These are phyloP conservation scores for Barnettozyma hawaiiensis DNA, from an alignment of 1,139 yeast genomes.

Conservation along the genomic window DNA sequence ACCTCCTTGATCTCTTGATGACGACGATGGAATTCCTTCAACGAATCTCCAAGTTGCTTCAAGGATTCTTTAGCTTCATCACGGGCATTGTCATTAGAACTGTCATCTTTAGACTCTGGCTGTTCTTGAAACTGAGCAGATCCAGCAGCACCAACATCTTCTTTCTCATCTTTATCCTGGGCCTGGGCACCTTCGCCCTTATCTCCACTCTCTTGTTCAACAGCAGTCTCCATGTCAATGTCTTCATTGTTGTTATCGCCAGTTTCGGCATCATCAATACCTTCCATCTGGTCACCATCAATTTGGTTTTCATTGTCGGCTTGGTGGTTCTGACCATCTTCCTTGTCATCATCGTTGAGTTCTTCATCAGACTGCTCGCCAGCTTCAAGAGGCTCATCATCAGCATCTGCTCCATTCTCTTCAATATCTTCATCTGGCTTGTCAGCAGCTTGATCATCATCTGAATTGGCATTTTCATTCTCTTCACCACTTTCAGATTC, in stretches of 20 bases:
- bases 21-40: conserved; percentile 88
- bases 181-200: conserved; percentile 76
- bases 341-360: conserved; percentile 27
- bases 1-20: conserved; percentile 78
- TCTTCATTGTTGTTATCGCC: conserved; percentile 49
- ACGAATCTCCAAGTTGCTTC: conserved; percentile 83
- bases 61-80: conserved; percentile 75
- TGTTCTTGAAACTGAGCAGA: conserved; percentile 51
- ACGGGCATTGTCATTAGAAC: conserved; percentile 54
- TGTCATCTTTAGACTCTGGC: conserved; percentile 28
- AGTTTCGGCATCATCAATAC: conserved; percentile 40
- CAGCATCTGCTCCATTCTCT: conserved; percentile 25
- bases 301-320: conserved; percentile 28
- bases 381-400: conserved; percentile 27
- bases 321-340: conserved; percentile 16
- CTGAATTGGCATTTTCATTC: conserved; percentile 30
- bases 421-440: conserved; percentile 31
- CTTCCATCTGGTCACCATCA: conserved; percentile 28
- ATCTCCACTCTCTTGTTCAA: conserved; percentile 65
- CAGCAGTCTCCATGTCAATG: conserved; percentile 58
- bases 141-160: conserved; percentile 66
- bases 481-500: conserved; percentile 33
- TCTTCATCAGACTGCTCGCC: conserved; percentile 29
- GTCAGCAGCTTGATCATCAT: conserved; percentile 29
- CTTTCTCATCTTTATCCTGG: conserved; percentile 59